Evolutionary conservation across 2,329 filamentous ascomycete genomes (phyloP).

Genomic region (Phaeosphaeriaceae sp.): DNA sequence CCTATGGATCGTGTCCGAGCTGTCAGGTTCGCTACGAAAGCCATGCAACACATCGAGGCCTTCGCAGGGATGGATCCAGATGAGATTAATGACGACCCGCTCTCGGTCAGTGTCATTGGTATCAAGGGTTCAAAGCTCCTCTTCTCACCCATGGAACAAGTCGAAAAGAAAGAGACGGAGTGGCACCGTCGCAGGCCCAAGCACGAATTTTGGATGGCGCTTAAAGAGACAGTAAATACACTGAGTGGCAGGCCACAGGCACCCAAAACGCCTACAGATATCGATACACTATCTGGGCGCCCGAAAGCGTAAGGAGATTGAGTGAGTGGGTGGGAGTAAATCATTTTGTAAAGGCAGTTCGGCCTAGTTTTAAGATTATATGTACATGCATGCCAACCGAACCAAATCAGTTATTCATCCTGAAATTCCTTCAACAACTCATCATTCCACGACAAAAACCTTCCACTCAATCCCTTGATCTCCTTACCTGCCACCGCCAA

Average conservation of each 20-base stretch:
- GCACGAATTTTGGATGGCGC: conserved; percentile 80
- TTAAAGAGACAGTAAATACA: conserved; percentile 84
- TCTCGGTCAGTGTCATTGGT: conserved; percentile 83
- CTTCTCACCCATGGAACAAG: conserved; percentile 79
- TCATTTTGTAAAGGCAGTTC: background rate
- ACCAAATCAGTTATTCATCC: conserved; percentile 16
- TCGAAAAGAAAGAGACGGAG: conserved; percentile 86
- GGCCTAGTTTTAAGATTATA: background rate
- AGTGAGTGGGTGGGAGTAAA: background rate
- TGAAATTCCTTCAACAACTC: conserved; percentile 32
- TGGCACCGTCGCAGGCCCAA: conserved; percentile 89
- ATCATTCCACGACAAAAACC: conserved; percentile 65
- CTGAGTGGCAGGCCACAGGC: conserved; percentile 65
- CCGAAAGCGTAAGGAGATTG: conserved; percentile 11
- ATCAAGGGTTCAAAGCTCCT: conserved; percentile 88
- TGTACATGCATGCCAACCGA: conserved; percentile 4
- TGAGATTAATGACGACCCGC: conserved; percentile 74
- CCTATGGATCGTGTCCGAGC: conserved; percentile 96
- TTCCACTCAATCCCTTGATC: conserved; percentile 72
- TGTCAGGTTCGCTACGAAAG: conserved; percentile 90
- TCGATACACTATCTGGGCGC: conserved; percentile 31
- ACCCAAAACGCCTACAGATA: conserved; percentile 18
- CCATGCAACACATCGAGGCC: conserved; percentile 86
- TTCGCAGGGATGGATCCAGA: conserved; percentile 70
- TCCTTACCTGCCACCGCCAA: conserved; percentile 67